These are phyloP conservation scores for Phaeosphaeriaceae sp. DNA, from an alignment of 2,329 filamentous ascomycete species.

Conservation along the genomic window DNA sequence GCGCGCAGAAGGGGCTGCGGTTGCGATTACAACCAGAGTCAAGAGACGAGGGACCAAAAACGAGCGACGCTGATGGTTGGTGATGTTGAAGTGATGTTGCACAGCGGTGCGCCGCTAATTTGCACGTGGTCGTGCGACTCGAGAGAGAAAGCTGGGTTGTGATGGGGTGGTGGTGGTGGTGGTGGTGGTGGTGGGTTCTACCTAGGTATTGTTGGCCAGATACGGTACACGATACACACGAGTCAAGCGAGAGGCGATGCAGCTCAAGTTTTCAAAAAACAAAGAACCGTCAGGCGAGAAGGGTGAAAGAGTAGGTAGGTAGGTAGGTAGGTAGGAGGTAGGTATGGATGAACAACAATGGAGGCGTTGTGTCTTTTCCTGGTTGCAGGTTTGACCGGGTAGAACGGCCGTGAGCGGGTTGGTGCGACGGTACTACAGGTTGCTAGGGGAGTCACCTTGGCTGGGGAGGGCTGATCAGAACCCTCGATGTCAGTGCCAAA, in stretches of 20 bases:
- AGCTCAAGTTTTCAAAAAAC: no score
- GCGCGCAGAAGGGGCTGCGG: constrained; percentile 12
- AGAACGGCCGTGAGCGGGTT: not conserved
- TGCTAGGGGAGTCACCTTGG: not conserved
- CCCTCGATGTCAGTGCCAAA: not conserved
- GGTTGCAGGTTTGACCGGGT: not conserved
- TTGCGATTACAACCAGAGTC: no score
- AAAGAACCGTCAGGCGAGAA: no score
- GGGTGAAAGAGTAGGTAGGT: not conserved
- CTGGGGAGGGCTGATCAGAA: not conserved
- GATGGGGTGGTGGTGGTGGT: not conserved
- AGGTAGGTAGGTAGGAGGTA: no score
- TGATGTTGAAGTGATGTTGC: not conserved
- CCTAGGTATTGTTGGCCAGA: no score
- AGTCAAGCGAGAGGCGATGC: no score
- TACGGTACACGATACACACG: no score
- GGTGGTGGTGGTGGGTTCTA: not conserved
- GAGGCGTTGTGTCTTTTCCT: not conserved
- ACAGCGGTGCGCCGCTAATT: constrained; percentile 19
- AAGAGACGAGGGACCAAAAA: not conserved
- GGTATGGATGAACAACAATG: no score
- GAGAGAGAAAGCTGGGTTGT: not conserved
- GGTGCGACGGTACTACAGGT: no score
- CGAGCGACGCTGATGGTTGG: constrained; percentile 8
- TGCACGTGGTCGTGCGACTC: not conserved